These are phyloP conservation scores for Brasilioporus rufonigricans DNA, from an alignment of 768 basidiomycete genomes.

Conservation along the genomic window DNA sequence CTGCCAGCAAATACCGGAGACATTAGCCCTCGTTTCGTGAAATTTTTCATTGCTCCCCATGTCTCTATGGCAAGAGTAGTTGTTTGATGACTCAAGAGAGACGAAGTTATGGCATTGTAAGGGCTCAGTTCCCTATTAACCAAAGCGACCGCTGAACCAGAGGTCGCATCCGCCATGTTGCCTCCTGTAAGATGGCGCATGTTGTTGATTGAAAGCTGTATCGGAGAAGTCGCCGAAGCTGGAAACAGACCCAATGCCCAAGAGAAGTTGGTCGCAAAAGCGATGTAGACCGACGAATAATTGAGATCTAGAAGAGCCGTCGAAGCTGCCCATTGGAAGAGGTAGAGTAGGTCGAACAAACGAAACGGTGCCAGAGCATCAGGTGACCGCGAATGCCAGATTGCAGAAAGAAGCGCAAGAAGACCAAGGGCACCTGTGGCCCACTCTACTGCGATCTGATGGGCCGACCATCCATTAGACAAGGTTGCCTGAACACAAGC, in stretches of 20 bases:
- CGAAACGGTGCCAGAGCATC: slow-evolving; percentile 68
- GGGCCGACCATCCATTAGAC: slow-evolving; percentile 85
- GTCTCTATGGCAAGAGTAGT: slow-evolving; percentile 4
- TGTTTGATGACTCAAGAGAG: neutral
- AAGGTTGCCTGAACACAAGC: slow-evolving; percentile 92
- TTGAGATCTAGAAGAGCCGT: slow-evolving; percentile 81
- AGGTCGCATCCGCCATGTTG: slow-evolving; percentile 55
- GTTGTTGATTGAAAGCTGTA: slow-evolving; percentile 76
- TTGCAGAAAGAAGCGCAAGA: slow-evolving; percentile 52
- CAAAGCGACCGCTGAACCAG: slow-evolving; percentile 63
- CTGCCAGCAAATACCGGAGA: slow-evolving; percentile 14
- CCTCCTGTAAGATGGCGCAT: slow-evolving; percentile 87
- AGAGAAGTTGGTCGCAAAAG: slow-evolving; percentile 82
- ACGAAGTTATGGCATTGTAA: slow-evolving; percentile 47
- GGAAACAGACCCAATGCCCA: slow-evolving; percentile 83
- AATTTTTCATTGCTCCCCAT: slow-evolving; percentile 10
- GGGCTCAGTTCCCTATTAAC: slow-evolving; percentile 83
- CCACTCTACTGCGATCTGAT: slow-evolving; percentile 76
- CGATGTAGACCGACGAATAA: slow-evolving; percentile 80
- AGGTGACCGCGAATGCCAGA: slow-evolving; percentile 55
- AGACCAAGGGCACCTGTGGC: slow-evolving; percentile 64
- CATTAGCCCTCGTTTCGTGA: slow-evolving; percentile 3
- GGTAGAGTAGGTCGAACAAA: slow-evolving; percentile 74
- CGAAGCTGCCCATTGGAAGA: slow-evolving; percentile 83
- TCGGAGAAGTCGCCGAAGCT: slow-evolving; percentile 46